Base-by-base conservation (phyloP, 352 stramenopile genomes). In the Poterioochromonas sp. region DNA sequence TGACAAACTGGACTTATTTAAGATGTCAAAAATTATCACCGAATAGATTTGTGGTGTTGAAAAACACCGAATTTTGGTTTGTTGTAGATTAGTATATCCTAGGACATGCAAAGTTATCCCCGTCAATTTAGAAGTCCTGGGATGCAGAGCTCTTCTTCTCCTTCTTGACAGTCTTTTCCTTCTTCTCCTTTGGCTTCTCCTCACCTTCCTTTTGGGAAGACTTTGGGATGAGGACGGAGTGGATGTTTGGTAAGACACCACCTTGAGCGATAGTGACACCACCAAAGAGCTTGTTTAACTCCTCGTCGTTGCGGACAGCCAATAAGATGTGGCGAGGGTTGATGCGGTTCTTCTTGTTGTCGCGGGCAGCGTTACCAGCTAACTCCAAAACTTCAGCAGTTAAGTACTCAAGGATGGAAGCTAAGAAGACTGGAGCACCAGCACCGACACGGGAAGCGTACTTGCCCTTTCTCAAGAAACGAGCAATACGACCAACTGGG, bases 291-390 rank as follows among this genome's bases (percentile, higher is more conserved):
- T 95, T 94, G 88, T 97, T 97, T 80, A 97, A 84, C 85, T 97
- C 93, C 84, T 97, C 93, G 82, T 97, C 92, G 79, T 94, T 95
- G 81, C 91, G 92, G 1, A 97, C 89, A 44, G 93, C 92, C 76
- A 97, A 87, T 86, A 96, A 93, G 76, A 97, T 95, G 88, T 98
- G 93, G 77, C 92, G 90, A 35, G 93, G 93, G 58, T 97, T 92
- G 82, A 97, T 97, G 83, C 92, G 88, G 73, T 85, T 90, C 89
- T 97, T 97, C 89, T 98, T 97, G 88, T 95, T 93, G 82, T 96
- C 89, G 78, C 90, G 85, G 40, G 90, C 92, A 80, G 91, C 91
- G 81, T 97, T 94, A 35, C 92, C 92, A 26, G 92, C 92, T 41
- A 96, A 83, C 79, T 96, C 90, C 51, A 94, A 84, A 80, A 97